Percentiles rank a stretch among this genome's conserved stretches.
Evolutionary conservation across 2,329 filamentous ascomycete species (phyloP).

Genomic region (Plenodomus tracheiphilus): DNA sequence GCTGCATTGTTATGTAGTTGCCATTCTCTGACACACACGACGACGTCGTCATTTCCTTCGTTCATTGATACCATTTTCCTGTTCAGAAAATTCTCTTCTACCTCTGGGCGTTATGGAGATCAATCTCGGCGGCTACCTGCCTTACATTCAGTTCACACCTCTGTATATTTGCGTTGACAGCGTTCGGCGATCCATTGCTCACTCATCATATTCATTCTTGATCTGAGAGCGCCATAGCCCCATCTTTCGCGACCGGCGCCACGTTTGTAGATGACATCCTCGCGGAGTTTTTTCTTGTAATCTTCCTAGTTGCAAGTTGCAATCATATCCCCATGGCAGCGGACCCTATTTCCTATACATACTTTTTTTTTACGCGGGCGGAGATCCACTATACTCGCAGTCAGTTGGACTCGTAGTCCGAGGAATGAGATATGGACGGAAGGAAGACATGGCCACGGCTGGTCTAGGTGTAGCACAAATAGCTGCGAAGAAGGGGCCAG

Average conservation of each 20-base stretch:
- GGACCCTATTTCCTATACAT: not conserved
- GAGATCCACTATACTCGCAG: not conserved
- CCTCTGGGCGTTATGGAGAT: conserved; percentile 24
- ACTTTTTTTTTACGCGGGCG: not conserved
- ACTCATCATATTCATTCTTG: not conserved
- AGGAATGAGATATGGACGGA: conserved; percentile 8
- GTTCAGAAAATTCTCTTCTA: conserved; percentile 29
- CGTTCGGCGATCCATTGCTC: conserved; percentile 38
- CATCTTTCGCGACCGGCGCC: not conserved
- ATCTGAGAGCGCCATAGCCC: not conserved
- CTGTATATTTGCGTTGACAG: conserved; percentile 31
- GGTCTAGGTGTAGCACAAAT: conserved; percentile 18
- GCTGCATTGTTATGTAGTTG: conserved; percentile 73
- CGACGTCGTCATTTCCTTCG: conserved; percentile 33
- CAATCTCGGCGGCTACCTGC: conserved; percentile 10
- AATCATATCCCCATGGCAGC: not conserved
- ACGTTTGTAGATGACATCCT: not conserved
- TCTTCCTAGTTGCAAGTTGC: not conserved
- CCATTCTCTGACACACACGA: conserved; percentile 14
- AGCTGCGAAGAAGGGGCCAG: conserved; percentile 11
- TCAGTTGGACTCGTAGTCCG: conserved; percentile 5
- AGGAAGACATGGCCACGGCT: conserved; percentile 18
- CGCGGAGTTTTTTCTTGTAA: not conserved
- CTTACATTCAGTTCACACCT: conserved; percentile 9
- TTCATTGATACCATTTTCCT: conserved; percentile 18